These are phyloP conservation scores for Jamesozyma lodderae DNA, from an alignment of 805 yeast genomes.

Conservation along the genomic window DNA sequence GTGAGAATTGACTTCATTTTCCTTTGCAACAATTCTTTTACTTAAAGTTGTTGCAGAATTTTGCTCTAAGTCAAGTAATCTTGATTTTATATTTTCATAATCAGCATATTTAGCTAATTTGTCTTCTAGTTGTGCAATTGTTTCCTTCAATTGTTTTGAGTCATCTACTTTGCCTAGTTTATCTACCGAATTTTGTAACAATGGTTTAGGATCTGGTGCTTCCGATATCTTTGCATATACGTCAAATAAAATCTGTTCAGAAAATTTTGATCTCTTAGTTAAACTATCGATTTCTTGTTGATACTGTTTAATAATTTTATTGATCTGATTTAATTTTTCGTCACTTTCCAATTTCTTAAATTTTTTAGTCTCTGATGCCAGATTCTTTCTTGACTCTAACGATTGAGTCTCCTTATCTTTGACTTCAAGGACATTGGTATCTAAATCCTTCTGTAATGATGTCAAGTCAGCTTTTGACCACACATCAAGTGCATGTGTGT, in stretches of 20 bases:
- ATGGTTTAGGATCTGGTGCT: slow-evolving; percentile 87
- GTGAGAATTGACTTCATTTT: slow-evolving; percentile 57
- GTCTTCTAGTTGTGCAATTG: slow-evolving; percentile 44
- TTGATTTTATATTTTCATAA: slow-evolving; percentile 63
- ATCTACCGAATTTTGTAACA: slow-evolving; percentile 61
- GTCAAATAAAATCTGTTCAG: slow-evolving; percentile 66
- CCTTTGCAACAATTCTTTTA: slow-evolving; percentile 55
- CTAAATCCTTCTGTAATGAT: slow-evolving; percentile 60
- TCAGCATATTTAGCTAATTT: slow-evolving; percentile 61
- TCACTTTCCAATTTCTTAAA: slow-evolving; percentile 65
- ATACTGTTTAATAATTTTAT: slow-evolving; percentile 56
- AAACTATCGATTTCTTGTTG: slow-evolving; percentile 82
- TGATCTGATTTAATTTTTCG: slow-evolving; percentile 43
- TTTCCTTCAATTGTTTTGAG: slow-evolving; percentile 40
- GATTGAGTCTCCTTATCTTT: slow-evolving; percentile 63
- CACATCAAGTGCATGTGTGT: slow-evolving; percentile 47
- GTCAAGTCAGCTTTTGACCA: slow-evolving; percentile 75
- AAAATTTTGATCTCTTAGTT: slow-evolving; percentile 64
- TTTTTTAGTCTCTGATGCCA: slow-evolving; percentile 74
- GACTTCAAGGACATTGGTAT: slow-evolving; percentile 63
- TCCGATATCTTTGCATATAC: slow-evolving; percentile 72
- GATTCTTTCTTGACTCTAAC: slow-evolving; percentile 57
- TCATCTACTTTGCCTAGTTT: slow-evolving; percentile 51
- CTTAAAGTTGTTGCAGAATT: slow-evolving; percentile 47
- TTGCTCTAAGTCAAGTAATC: slow-evolving; percentile 52